Evolutionary conservation across 106 monocot species (phyloP).

Genomic region (Dendrobium nobile): DNA sequence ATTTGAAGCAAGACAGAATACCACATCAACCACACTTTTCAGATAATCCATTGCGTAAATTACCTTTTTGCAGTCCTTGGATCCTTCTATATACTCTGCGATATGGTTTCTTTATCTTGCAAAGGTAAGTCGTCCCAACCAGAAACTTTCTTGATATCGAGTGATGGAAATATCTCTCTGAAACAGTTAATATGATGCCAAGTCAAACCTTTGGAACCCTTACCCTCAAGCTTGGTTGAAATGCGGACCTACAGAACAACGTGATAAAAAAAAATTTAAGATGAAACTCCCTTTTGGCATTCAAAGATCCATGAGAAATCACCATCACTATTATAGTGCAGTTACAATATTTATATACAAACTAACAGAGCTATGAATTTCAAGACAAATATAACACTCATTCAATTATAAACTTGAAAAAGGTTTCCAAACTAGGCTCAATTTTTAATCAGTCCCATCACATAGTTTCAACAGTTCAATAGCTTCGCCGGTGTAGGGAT

Average conservation of each 20-base stretch:
- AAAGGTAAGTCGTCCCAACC: slow-evolving; percentile 75
- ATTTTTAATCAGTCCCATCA: not conserved
- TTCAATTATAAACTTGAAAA: not conserved
- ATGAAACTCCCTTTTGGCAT: not conserved
- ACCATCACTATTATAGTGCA: not conserved
- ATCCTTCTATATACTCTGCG: slow-evolving; percentile 31
- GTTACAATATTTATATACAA: not conserved
- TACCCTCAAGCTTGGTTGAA: slow-evolving; percentile 67
- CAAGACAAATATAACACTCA: not conserved
- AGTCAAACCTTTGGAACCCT: slow-evolving; percentile 42
- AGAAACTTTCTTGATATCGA: slow-evolving; percentile 45
- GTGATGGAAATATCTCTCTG: slow-evolving; percentile 52
- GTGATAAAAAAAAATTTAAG: not conserved
- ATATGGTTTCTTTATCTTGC: slow-evolving; percentile 55
- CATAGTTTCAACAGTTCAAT: not conserved
- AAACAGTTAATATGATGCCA: slow-evolving; percentile 83
- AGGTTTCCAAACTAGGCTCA: not conserved
- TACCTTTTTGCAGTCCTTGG: slow-evolving; percentile 34
- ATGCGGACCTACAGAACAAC: slow-evolving; percentile 57
- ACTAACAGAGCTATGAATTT: not conserved
- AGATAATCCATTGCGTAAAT: not conserved
- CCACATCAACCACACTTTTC: not conserved
- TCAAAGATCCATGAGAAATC: not conserved
- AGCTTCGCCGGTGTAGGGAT: not conserved
- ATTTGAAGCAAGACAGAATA: slow-evolving; percentile 4